Base-by-base conservation (phyloP, 768 basidiomycete genomes). In the Russula sp. region DNA sequence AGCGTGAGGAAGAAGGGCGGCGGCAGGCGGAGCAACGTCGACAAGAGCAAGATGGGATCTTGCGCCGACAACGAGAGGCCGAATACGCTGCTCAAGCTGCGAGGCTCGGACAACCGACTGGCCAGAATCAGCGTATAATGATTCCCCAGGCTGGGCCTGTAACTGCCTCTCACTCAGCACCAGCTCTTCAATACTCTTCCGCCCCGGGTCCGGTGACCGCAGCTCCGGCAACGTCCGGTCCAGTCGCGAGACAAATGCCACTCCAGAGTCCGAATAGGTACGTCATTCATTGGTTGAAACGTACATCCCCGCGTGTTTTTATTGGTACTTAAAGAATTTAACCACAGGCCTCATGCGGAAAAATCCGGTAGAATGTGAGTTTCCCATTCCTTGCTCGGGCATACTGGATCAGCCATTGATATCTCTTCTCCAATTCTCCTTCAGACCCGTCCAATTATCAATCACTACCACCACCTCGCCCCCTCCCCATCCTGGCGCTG, bases 401-500 rank as follows among this genome's bases (percentile, higher is more conserved):
- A 40, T n/a, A 6, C n/a, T 44, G n/a, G 5, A 54, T 48, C 8
- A n/a, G 31, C 10, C 16, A 35, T 44, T 63, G 31, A 60, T 32
- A 16, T 52, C 6, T 27, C 27, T 27, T 53, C 18, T 44, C 40
- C 6, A 37, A 55, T 34, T 27, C n/a, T 9, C 51, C 58, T n/a
- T 49, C 56, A 65, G 68, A 14, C 57, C 68, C n/a, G 2, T 55
- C 20, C 56, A 62, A 18, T 75, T 80, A 34, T 86, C 87, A 40
- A 76, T 87, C 52, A 89, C 88, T 1, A 88, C 86, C 0, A 89
- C 88, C 10, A 86, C 89, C 35, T 83, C 86, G 4, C 78, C 83
- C n/a, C 81, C 85, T 16, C 77, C 79, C 6, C 77, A 79, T 40
- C 74, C 78, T 18, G 74, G 76, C 16, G 70, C 76, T 20, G 74